Conservation (phyloP, 2,329 filamentous ascomycete species). For the Colletotrichum paranaense region DNA sequence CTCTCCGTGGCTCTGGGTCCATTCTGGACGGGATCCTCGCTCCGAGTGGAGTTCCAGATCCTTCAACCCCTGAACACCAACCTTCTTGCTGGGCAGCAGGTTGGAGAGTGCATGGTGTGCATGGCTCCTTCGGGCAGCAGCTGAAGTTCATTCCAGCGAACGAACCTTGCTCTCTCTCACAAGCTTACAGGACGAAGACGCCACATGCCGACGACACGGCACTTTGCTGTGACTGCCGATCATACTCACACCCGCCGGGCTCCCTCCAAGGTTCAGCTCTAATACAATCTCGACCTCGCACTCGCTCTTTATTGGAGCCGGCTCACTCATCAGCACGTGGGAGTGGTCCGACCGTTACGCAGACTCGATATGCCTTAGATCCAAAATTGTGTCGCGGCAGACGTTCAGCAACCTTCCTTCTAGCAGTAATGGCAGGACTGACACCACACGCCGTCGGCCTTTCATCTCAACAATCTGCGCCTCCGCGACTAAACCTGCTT, state of each 20-base stretch:
- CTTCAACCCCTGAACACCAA: constrained; percentile 1
- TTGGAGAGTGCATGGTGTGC: background rate
- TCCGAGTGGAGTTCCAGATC: constrained; percentile 12
- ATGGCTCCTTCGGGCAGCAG: background rate
- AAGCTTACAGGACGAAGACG: constrained; percentile 5
- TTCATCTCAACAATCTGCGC: constrained; percentile 16
- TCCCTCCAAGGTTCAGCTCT: background rate
- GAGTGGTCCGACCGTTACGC: background rate
- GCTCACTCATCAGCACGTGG: background rate
- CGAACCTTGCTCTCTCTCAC: background rate
- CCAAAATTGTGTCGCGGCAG: background rate
- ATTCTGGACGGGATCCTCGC: background rate
- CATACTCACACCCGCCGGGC: constrained; percentile 6
- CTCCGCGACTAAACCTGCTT: constrained; percentile 3
- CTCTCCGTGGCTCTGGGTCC: constrained; percentile 10
- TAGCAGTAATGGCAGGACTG: constrained; percentile 4
- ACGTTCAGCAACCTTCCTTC: constrained; percentile 25
- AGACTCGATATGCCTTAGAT: background rate
- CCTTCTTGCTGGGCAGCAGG: background rate
- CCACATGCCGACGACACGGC: constrained; percentile 16
- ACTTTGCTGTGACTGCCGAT: constrained; percentile 27
- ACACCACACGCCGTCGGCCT: constrained; percentile 2
- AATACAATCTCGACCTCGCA: background rate
- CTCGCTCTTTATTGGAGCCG: background rate
- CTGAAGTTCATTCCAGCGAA: background rate